phyloP scores from a whole-genome alignment of 202 grass and related monocot species.

The Carex arenaria region DNA sequence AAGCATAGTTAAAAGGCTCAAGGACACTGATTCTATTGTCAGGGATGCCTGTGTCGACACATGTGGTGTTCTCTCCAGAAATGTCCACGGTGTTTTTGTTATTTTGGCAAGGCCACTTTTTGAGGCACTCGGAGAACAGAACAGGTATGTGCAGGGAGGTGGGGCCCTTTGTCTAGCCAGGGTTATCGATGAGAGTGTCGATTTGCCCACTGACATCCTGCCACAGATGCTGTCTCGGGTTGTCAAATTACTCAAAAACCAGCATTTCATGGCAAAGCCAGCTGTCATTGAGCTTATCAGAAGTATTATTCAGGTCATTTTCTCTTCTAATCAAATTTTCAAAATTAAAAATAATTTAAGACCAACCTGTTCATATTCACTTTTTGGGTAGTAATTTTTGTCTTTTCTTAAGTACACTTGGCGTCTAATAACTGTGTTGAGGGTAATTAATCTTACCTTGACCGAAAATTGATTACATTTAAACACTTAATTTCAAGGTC shows the following conservation, averaged over 20 bases:
- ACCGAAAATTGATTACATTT: background rate
- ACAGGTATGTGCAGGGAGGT: constrained; percentile 73
- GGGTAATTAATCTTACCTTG: background rate
- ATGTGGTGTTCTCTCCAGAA: constrained; percentile 60
- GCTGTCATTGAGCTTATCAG: constrained; percentile 86
- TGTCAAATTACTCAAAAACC: constrained; percentile 93
- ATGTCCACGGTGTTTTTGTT: constrained; percentile 44
- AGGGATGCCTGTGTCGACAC: constrained; percentile 87
- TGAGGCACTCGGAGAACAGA: constrained; percentile 88
- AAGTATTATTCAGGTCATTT: constrained; percentile 85
- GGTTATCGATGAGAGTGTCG: constrained; percentile 75
- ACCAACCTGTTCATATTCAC: no score
- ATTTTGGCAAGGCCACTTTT: constrained; percentile 68
- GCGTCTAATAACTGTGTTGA: no score
- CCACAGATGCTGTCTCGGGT: constrained; percentile 76
- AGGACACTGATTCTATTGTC: constrained; percentile 77
- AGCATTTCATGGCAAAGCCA: constrained; percentile 94
- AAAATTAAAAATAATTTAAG: background rate
- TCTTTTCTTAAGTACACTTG: no score
- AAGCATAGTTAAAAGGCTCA: constrained; percentile 64
- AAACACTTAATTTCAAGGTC: background rate
- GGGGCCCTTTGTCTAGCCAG: constrained; percentile 77
- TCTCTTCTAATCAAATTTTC: constrained; percentile 1
- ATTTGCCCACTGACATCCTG: constrained; percentile 59
- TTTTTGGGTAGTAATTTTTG: no score